phyloP scores from a whole-genome alignment of 2,329 filamentous ascomycete species.

The Calonectria pauciramosa region DNA sequence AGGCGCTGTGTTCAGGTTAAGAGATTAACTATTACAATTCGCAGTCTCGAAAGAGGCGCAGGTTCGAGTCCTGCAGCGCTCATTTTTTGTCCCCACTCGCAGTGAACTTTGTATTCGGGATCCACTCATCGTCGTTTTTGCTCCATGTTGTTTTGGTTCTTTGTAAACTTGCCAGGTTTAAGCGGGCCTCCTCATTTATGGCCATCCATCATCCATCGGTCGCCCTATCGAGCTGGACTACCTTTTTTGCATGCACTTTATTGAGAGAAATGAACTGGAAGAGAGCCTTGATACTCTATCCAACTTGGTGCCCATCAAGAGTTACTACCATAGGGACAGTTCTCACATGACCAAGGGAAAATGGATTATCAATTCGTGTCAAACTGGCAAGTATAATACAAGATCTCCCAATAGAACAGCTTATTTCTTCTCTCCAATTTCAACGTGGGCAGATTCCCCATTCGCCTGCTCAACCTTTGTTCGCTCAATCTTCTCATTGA shows the following conservation, averaged over 20 bases:
- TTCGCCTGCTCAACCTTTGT: not conserved
- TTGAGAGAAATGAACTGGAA: not conserved
- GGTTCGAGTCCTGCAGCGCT: constrained; percentile 13
- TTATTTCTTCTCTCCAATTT: not conserved
- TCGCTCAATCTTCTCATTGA: constrained; percentile 35
- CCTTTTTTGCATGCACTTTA: not conserved
- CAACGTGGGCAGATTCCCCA: not conserved
- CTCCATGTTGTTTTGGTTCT: not conserved
- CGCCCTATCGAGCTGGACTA: too few species aligned
- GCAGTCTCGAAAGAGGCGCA: constrained; percentile 12
- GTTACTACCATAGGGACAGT: too few species aligned
- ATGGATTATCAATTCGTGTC: not conserved
- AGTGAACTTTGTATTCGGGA: not conserved
- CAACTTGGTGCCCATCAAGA: too few species aligned
- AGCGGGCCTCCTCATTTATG: not conserved
- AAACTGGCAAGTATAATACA: not conserved
- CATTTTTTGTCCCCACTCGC: not conserved
- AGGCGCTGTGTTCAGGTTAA: constrained; percentile 13
- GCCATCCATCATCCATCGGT: too few species aligned
- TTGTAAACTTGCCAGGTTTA: not conserved
- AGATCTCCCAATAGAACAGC: not conserved
- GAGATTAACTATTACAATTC: constrained; percentile 7
- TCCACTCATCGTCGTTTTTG: not conserved
- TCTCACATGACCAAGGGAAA: not conserved
- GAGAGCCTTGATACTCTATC: too few species aligned